phyloP scores from a whole-genome alignment of 805 yeast genomes.

The Lipomyces chichibuensis region DNA sequence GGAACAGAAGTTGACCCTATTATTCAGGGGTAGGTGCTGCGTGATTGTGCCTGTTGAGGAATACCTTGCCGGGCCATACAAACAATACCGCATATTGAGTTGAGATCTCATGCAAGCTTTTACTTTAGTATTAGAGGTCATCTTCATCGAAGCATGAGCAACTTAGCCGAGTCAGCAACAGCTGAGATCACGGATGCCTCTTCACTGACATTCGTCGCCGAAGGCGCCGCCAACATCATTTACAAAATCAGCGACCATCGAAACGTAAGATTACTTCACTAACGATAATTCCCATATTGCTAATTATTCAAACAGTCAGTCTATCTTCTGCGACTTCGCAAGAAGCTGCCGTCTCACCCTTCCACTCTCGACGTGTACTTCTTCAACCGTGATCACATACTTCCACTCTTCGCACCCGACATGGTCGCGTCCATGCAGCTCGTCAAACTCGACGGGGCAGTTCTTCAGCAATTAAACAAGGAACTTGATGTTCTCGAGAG shows the following conservation, averaged over 20 bases:
- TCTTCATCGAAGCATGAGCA: neutral
- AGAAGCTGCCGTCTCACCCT: slow-evolving; percentile 24
- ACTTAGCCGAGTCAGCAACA: neutral
- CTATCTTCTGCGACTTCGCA: slow-evolving; percentile 24
- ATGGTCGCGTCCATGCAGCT: slow-evolving; percentile 17
- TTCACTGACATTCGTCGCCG: slow-evolving; percentile 21
- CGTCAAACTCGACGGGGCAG: slow-evolving; percentile 10
- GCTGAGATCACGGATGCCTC: slow-evolving; percentile 2
- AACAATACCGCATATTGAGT: too few relatives aligned
- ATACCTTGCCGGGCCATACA: too few relatives aligned
- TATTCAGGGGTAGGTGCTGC: too few relatives aligned
- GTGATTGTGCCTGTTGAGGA: too few relatives aligned
- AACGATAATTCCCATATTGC: neutral
- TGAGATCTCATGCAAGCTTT: too few relatives aligned
- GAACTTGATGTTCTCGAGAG: slow-evolving; percentile 15
- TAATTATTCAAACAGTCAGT: slow-evolving; percentile 8
- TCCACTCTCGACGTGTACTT: slow-evolving; percentile 18
- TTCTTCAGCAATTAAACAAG: slow-evolving; percentile 17
- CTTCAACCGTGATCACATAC: slow-evolving; percentile 16
- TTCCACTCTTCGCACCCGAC: slow-evolving; percentile 20
- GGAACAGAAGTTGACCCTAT: too few relatives aligned
- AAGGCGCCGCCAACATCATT: slow-evolving; percentile 34
- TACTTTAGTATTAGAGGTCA: too few relatives aligned
- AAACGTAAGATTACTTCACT: slow-evolving; percentile 9
- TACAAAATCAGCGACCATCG: slow-evolving; percentile 13